Conservation (phyloP, 192 early-diverging fungal species). For the Linderina pennispora region DNA sequence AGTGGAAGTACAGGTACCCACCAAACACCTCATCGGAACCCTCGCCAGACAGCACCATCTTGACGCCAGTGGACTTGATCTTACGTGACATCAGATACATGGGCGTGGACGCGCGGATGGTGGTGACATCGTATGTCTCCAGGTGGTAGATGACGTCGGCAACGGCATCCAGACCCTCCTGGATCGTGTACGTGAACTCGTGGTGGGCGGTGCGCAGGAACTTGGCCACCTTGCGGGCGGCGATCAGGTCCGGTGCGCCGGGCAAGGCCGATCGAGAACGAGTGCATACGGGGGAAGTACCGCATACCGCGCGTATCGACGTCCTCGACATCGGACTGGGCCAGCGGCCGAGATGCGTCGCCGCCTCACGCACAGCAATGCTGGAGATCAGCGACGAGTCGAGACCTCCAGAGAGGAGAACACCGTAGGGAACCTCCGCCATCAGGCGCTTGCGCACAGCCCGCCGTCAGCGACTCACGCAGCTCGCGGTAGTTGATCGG, state of each 20-base stretch:
- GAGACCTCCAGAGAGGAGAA: slow-evolving; percentile 89
- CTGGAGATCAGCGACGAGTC: slow-evolving; percentile 94
- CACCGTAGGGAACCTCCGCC: slow-evolving; percentile 98
- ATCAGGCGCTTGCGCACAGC: slow-evolving; percentile 95
- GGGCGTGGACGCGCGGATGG: slow-evolving; percentile 95
- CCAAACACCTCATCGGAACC: slow-evolving; percentile 97
- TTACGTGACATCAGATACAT: slow-evolving; percentile 98
- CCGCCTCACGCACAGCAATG: slow-evolving; percentile 82
- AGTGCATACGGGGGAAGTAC: slow-evolving; percentile 89
- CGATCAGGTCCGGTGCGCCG: slow-evolving; percentile 87
- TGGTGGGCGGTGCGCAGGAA: slow-evolving; percentile 92
- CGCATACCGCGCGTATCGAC: slow-evolving; percentile 58
- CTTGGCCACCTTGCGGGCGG: slow-evolving; percentile 84
- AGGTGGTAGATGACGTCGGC: slow-evolving; percentile 94
- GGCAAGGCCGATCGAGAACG: slow-evolving; percentile 95
- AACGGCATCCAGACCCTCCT: slow-evolving; percentile 94
- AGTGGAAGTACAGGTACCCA: slow-evolving; percentile 98
- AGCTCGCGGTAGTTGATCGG: slow-evolving; percentile 59
- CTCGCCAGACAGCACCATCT: slow-evolving; percentile 98
- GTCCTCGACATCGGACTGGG: slow-evolving; percentile 50
- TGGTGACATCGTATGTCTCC: slow-evolving; percentile 99
- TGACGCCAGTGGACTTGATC: slow-evolving; percentile 98
- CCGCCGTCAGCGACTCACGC: slow-evolving; percentile 72
- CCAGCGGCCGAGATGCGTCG: slow-evolving; percentile 56
- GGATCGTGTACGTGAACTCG: slow-evolving; percentile 92